Evolutionary conservation across 495 filamentous ascomycete genomes (phyloP).

Genomic region (Penicillium canescens): DNA sequence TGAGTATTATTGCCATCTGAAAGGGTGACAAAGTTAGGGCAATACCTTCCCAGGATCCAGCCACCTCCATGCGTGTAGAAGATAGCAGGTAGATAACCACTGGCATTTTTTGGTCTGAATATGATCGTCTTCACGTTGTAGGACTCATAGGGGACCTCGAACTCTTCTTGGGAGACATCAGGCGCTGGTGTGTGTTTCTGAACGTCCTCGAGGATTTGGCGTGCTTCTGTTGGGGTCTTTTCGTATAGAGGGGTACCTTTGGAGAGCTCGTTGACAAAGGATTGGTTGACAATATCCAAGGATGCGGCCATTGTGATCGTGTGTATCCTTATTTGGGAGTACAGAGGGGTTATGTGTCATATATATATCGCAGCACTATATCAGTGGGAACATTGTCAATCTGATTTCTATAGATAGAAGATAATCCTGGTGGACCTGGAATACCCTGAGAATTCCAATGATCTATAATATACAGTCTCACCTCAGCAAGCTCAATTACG

Average conservation of each 20-base stretch:
- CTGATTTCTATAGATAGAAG: too few relatives aligned
- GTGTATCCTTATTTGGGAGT: too few relatives aligned
- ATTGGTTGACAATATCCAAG: slow-evolving; percentile 1
- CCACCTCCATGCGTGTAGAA: slow-evolving; percentile 3
- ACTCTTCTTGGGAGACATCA: neutral
- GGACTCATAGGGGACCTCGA: neutral
- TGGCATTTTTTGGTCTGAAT: neutral
- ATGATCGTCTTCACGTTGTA: slow-evolving; percentile 1
- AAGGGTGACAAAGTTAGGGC: neutral
- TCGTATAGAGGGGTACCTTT: slow-evolving; percentile 1
- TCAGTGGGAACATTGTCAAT: too few relatives aligned
- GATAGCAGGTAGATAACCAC: neutral
- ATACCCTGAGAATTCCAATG: too few relatives aligned
- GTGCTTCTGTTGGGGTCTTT: neutral
- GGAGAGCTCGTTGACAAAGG: neutral
- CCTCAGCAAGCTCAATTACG: neutral
- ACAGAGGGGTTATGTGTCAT: too few relatives aligned
- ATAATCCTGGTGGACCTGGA: too few relatives aligned
- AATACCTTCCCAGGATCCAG: neutral
- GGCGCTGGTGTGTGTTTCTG: neutral
- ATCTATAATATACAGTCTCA: neutral
- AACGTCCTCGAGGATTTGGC: neutral
- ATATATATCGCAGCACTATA: too few relatives aligned
- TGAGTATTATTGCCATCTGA: neutral
- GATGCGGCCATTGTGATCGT: neutral